Conservation (phyloP, 495 filamentous ascomycete species). For the Astrothelium subdiscretum region DNA sequence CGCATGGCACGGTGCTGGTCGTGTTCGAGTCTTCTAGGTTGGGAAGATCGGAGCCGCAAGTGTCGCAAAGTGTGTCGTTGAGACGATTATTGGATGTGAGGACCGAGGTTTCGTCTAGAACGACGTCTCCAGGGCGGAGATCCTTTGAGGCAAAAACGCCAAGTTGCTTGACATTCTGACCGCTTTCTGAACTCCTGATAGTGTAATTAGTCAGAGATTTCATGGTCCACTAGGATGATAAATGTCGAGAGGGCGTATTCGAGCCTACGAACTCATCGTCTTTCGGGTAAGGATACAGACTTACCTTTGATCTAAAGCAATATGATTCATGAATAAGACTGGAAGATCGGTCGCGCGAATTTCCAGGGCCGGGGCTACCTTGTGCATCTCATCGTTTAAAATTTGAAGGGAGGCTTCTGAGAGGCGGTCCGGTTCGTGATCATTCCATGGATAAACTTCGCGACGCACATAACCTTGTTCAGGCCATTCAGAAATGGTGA, state of each 20-base stretch:
- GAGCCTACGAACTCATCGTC: neutral
- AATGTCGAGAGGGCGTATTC: neutral
- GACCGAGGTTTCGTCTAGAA: constrained; percentile 67
- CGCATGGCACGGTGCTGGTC: constrained; percentile 39
- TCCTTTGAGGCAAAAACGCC: constrained; percentile 81
- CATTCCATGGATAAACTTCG: constrained; percentile 91
- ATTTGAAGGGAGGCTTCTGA: constrained; percentile 51
- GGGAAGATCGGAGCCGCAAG: constrained; percentile 66
- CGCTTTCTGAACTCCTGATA: neutral
- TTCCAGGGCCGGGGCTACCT: constrained; percentile 57
- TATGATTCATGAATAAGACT: constrained; percentile 36
- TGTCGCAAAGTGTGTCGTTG: constrained; percentile 73
- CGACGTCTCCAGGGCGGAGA: constrained; percentile 61
- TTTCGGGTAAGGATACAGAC: neutral
- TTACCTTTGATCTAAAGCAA: constrained; percentile 11
- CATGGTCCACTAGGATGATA: neutral
- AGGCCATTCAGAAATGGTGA: constrained; percentile 27
- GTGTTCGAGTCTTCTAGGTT: constrained; percentile 24
- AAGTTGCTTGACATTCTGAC: constrained; percentile 53
- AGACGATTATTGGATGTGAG: constrained; percentile 73
- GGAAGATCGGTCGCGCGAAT: constrained; percentile 64
- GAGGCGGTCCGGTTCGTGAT: constrained; percentile 75
- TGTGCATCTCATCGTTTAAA: constrained; percentile 53
- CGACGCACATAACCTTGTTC: constrained; percentile 68
- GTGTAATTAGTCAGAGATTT: neutral